These are phyloP conservation scores for Ceratobasidium papillatum DNA, from an alignment of 1,284 basidiomycete species.

Conservation along the genomic window DNA sequence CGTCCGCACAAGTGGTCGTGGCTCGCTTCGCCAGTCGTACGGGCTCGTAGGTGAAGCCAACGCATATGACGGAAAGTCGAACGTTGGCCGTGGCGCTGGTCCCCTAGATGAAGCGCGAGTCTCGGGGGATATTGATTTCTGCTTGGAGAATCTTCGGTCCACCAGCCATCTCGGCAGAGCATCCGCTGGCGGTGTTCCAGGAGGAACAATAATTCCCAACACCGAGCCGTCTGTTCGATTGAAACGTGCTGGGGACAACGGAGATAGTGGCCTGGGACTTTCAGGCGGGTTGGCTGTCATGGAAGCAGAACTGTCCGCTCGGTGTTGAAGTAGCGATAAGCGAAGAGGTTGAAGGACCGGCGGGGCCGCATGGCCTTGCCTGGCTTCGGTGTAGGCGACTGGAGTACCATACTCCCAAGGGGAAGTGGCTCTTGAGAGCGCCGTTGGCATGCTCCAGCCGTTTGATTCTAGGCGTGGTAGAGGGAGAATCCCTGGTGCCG, in stretches of 20 bases:
- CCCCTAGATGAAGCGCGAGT: slow-evolving; percentile 16
- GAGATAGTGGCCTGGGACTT: slow-evolving; percentile 26
- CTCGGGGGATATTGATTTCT: neutral
- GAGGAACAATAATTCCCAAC: slow-evolving; percentile 33
- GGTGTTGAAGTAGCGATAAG: slow-evolving; percentile 28
- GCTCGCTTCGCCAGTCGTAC: slow-evolving; percentile 3
- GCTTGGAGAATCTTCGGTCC: slow-evolving; percentile 18
- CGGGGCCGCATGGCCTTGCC: neutral
- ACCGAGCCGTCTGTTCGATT: slow-evolving; percentile 28
- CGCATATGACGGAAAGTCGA: neutral
- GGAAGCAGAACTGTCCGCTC: slow-evolving; percentile 15
- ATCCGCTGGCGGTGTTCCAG: slow-evolving; percentile 30
- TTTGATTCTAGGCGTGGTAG: slow-evolving; percentile 7
- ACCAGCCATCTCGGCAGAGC: slow-evolving; percentile 26
- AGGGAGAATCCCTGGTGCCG: neutral
- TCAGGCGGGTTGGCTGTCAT: slow-evolving; percentile 14
- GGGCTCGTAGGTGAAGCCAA: slow-evolving; percentile 12
- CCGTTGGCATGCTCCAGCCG: slow-evolving; percentile 24
- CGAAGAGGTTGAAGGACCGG: slow-evolving; percentile 24
- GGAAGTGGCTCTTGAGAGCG: slow-evolving; percentile 10
- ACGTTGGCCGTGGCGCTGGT: neutral
- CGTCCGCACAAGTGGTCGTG: slow-evolving; percentile 19
- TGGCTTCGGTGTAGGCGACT: slow-evolving; percentile 4
- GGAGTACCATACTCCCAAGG: slow-evolving; percentile 27
- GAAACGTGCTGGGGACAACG: slow-evolving; percentile 25